These are phyloP conservation scores for Boletus sensibilis DNA, from an alignment of 768 basidiomycete species.

Conservation along the genomic window DNA sequence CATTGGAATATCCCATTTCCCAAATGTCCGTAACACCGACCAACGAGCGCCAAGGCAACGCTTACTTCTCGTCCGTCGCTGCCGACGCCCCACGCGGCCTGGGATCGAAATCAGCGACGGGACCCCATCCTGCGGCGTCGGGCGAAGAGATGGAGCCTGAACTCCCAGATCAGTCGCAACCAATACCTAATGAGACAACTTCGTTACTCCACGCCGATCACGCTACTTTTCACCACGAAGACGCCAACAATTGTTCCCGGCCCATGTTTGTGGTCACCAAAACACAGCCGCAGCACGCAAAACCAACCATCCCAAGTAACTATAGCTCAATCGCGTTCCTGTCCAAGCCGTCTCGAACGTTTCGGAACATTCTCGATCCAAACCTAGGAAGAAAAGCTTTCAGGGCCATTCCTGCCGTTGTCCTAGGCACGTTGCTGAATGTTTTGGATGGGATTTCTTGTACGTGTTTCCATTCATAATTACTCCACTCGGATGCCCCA, in stretches of 20 bases:
- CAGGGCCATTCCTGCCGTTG: conserved; percentile 72
- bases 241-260: not conserved
- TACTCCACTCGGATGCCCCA: not conserved
- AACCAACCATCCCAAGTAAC: not conserved
- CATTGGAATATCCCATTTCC: conserved; percentile 9
- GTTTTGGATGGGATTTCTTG: conserved; percentile 93
- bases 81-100: not conserved
- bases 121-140: not conserved
- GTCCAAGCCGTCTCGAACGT: conserved; percentile 5
- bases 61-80: conserved; percentile 4
- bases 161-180: not conserved
- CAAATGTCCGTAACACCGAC: conserved; percentile 22
- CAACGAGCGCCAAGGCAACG: conserved; percentile 8
- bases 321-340: conserved; percentile 15
- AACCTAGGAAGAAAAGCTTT: conserved; percentile 25
- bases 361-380: conserved; percentile 12
- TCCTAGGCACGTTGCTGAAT: conserved; percentile 83
- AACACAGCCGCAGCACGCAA: conserved; percentile 11
- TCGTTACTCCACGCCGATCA: conserved; percentile 18
- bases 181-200: conserved; percentile 18
- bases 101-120: not conserved
- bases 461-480: conserved; percentile 37
- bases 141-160: not conserved
- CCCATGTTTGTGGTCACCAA: not conserved
- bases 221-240: conserved; percentile 1